Conservation (phyloP, 768 basidiomycete species). For the Lactarius indigo region DNA sequence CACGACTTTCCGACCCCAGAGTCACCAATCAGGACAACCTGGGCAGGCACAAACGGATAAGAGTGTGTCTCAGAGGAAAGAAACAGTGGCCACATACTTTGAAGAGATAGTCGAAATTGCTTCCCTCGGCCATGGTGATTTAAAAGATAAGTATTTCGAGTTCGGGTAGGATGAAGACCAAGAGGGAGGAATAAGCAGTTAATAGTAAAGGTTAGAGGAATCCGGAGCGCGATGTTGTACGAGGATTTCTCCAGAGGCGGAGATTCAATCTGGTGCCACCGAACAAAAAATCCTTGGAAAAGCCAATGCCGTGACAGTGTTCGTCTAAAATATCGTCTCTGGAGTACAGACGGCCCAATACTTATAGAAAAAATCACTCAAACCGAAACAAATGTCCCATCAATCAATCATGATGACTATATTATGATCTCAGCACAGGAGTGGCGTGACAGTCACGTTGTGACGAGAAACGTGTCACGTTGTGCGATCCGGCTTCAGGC, state of each 20-base stretch:
- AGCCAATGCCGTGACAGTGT: background rate
- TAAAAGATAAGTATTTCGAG: slow-evolving; percentile 24
- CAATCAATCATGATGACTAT: background rate
- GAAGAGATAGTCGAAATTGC: slow-evolving; percentile 99
- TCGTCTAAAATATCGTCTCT: background rate
- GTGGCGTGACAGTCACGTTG: background rate
- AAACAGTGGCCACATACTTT: slow-evolving; percentile 57
- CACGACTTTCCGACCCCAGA: slow-evolving; percentile 99
- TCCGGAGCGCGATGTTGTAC: background rate
- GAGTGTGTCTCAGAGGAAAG: background rate
- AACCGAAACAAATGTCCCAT: background rate
- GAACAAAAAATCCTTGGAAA: background rate
- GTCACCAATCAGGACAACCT: slow-evolving; percentile 99
- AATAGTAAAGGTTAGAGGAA: background rate
- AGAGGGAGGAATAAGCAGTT: background rate
- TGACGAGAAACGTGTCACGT: background rate
- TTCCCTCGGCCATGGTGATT: slow-evolving; percentile 76
- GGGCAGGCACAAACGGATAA: background rate
- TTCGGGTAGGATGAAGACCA: slow-evolving; percentile 21
- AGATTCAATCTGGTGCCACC: background rate
- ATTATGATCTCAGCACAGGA: background rate
- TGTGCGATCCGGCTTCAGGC: too few species aligned
- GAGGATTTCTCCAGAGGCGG: slow-evolving; percentile 5
- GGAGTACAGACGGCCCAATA: background rate
- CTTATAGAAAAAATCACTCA: background rate